Evolutionary conservation across 176 grass and related monocot genomes (phyloP).

Genomic region (Cenchrus americanus): DNA sequence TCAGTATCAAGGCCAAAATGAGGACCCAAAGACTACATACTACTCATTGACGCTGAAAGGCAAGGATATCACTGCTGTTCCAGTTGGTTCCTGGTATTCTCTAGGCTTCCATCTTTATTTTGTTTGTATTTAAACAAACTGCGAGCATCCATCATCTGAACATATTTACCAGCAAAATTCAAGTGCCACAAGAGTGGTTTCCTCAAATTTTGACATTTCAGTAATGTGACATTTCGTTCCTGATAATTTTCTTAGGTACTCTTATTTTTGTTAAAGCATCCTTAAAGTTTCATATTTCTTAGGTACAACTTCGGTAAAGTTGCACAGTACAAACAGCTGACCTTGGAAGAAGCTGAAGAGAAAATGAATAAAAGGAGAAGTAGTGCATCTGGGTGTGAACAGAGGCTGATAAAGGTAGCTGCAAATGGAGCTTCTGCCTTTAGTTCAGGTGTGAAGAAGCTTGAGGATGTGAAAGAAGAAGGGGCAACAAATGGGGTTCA

Average conservation of each 20-base stretch:
- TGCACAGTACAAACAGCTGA: conserved; percentile 87
- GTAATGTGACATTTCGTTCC: neutral
- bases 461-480: conserved; percentile 35
- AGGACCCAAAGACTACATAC: conserved; percentile 68
- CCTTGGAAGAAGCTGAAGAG: conserved; percentile 91
- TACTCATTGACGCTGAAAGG: conserved; percentile 68
- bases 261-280: conserved; percentile 2
- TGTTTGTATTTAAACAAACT: conserved; percentile 25
- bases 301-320: conserved; percentile 93
- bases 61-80: conserved; percentile 69
- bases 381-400: conserved; percentile 78
- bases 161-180: neutral
- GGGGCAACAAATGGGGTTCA: conserved; percentile 36
- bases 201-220: neutral
- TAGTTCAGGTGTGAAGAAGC: conserved; percentile 58
- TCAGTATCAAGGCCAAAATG: conserved; percentile 75
- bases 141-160: neutral
- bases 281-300: conserved; percentile 30
- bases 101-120: conserved; percentile 19
- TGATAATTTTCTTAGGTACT: neutral
- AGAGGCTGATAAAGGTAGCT: conserved; percentile 87
- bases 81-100: conserved; percentile 78
- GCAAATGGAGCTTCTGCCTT: conserved; percentile 82
- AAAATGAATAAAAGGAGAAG: conserved; percentile 76
- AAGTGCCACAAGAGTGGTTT: neutral